Base-by-base conservation (phyloP, 192 early-diverging fungal genomes). In the Kappamyces sp. region DNA sequence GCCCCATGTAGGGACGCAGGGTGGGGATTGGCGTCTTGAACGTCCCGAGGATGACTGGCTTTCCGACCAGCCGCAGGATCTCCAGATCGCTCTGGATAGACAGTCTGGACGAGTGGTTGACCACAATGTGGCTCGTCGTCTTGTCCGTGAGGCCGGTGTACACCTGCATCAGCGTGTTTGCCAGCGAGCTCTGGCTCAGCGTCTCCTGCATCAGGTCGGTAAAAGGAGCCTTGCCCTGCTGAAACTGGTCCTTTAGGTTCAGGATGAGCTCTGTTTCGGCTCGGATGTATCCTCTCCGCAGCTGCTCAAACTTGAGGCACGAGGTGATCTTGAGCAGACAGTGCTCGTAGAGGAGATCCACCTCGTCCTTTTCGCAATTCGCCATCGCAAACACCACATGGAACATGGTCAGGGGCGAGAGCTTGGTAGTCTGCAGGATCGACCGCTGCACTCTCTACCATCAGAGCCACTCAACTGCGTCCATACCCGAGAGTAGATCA, bases 1-100 rank as follows among this genome's bases (percentile, higher is more conserved):
- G 61, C 0, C 91, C 87, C 43, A 94, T 87, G 65, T 93, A 92
- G 0, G 95, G 91, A 54, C 89, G 81, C 15, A 98, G 75, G 8
- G 81, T 76, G 10, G 55, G 55, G 3, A 12, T 42, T 12, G n/a
- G 33, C 47, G 35, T 42, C 13, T 1, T 8, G 36, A 33, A 34
- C 23, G 49, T 51, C 33, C 5, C 6, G 23, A 23, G 23, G 23
- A 23, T 23, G 23, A 23, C 23, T 23, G 23, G 23, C 23, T 23
- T 23, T 23, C 23, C 23, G 23, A 23, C 23, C 12, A 8, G n/a
- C 42, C 5, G 5, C 13, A 54, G n/a, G 1, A 40, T 34, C 5
- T 3, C 42, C 31, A 33, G 13, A 33, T 54, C 31, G 6, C 87
- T 78, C 47, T 87, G 85, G 5, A 92, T 52, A 3, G 86, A 84